A percentile compares a stretch with the other conserved stretches of the same genome.
Evolutionary conservation across 1,284 basidiomycete genomes (phyloP).

Genomic region (Malassezia sympodialis): DNA sequence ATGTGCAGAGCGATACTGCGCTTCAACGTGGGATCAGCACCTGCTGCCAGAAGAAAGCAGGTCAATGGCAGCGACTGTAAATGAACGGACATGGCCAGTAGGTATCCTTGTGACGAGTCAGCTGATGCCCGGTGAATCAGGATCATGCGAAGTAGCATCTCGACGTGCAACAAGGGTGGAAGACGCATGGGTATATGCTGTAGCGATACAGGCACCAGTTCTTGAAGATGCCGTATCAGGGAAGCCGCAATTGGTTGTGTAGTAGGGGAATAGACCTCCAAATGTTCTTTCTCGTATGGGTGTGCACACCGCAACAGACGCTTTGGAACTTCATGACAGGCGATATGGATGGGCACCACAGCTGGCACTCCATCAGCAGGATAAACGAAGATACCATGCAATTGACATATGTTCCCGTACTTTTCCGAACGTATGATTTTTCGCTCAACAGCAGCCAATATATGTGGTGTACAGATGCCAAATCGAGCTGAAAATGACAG

Average conservation of each 20-base stretch:
- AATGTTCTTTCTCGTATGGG: not conserved
- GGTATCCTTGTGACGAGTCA: constrained; percentile 13
- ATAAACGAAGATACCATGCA: constrained; percentile 10
- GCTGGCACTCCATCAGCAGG: not conserved
- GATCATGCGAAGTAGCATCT: constrained; percentile 11
- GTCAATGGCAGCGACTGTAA: not conserved
- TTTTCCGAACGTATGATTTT: not conserved
- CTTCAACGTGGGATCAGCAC: constrained; percentile 10
- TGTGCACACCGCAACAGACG: not conserved
- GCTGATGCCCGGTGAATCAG: constrained; percentile 14
- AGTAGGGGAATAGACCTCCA: not conserved
- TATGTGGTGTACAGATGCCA: constrained; percentile 9
- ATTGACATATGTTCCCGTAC: constrained; percentile 13
- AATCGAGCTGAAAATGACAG: constrained; percentile 14
- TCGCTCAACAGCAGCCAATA: not conserved
- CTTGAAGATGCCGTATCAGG: not conserved
- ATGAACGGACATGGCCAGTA: constrained; percentile 8
- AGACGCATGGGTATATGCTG: not conserved
- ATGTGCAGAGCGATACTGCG: constrained; percentile 13
- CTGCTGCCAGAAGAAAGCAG: constrained; percentile 11
- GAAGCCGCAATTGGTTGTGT: not conserved
- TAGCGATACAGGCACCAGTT: not conserved
- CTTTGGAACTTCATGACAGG: constrained; percentile 12
- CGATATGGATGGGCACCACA: not conserved
- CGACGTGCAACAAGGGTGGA: constrained; percentile 2